Evolutionary conservation across 108 stramenopile genomes (phyloP), one percentile per base, ranked within the genome.

Genomic region (Epipyxis sp.): DNA sequence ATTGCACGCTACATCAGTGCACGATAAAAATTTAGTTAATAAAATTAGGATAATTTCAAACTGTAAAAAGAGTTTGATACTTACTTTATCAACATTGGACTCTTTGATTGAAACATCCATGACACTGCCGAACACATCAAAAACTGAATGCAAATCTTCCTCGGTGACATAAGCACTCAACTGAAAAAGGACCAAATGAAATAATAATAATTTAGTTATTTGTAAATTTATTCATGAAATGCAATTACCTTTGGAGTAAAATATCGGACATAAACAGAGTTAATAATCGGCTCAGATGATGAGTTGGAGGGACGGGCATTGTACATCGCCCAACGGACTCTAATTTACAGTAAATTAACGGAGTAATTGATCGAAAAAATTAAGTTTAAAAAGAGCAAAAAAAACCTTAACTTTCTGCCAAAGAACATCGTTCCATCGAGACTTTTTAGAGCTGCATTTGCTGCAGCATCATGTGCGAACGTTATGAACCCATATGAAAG

Each of bases 181-280:
- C 54, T 57, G 25, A 16, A 57, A 20, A 25, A 16, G 54, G 25
- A 16, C 16, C 25, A 20, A 16, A 57, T 16, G 25, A 16, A 57
- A 25, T 20, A 57, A 57, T 57, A 20, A 57, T 25, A 20, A 57
- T 20, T 16, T 25, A 25, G 20, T 25, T 57, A 57, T 57, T 25
- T 25, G 16, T 25, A 57, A 57, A 20, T 16, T 16, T 20, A 20
- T 57, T 57, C 16, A 16, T 35, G 35, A 16, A 10, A 25, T 6
- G 3, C 20, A 65, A 16, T 65, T 25, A 65, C 61, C 61, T 35
- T 65, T 29, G 61, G 25, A 6, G 61, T 65, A 65, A 65, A 16
- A 32, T 32, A 65, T 6, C 61, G 61, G 61, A 65, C 61, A 65
- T 65, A 65, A 65, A 65, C 61, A 35, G 61, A 65, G 61, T 65